Conservation (phyloP, 192 early-diverging fungal species). For the Thamnidium elegans region DNA sequence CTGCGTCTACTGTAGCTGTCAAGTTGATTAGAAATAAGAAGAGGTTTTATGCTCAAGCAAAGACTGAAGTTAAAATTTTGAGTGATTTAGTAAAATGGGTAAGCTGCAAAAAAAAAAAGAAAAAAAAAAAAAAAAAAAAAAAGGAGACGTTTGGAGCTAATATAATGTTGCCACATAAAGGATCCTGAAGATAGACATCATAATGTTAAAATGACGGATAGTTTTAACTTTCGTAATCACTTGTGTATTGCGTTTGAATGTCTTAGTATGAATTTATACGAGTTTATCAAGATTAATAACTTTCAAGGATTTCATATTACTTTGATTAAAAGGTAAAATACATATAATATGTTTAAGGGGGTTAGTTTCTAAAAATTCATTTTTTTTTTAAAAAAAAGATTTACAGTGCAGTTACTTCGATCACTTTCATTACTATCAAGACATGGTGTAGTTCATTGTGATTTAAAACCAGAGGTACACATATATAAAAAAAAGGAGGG, state of each 20-base stretch:
- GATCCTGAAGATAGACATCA: slow-evolving; percentile 78
- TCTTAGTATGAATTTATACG: slow-evolving; percentile 93
- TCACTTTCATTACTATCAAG: slow-evolving; percentile 70
- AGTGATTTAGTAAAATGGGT: slow-evolving; percentile 80
- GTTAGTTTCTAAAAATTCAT: background rate
- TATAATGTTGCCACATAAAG: too few relatives aligned
- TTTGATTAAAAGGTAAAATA: slow-evolving; percentile 58
- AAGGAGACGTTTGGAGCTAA: too few relatives aligned
- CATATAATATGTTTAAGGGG: background rate
- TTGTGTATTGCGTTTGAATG: slow-evolving; percentile 94
- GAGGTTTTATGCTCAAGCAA: slow-evolving; percentile 92
- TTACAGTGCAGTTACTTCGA: slow-evolving; percentile 82
- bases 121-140: too few relatives aligned
- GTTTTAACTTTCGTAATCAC: slow-evolving; percentile 94
- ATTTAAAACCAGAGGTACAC: slow-evolving; percentile 93
- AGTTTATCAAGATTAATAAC: slow-evolving; percentile 90
- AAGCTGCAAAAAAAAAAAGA: slow-evolving; percentile 14
- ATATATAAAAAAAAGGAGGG: too few relatives aligned
- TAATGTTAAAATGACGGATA: slow-evolving; percentile 84
- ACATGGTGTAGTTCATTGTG: slow-evolving; percentile 89
- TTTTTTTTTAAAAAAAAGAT: slow-evolving; percentile 36
- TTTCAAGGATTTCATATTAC: slow-evolving; percentile 86
- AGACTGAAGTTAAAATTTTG: slow-evolving; percentile 92
- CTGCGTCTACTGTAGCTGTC: slow-evolving; percentile 79
- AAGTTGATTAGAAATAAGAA: slow-evolving; percentile 97